Evolutionary conservation across 768 basidiomycete species (phyloP), one percentile per base, ranked within the genome.

Genomic region (Boletus rubropictus): DNA sequence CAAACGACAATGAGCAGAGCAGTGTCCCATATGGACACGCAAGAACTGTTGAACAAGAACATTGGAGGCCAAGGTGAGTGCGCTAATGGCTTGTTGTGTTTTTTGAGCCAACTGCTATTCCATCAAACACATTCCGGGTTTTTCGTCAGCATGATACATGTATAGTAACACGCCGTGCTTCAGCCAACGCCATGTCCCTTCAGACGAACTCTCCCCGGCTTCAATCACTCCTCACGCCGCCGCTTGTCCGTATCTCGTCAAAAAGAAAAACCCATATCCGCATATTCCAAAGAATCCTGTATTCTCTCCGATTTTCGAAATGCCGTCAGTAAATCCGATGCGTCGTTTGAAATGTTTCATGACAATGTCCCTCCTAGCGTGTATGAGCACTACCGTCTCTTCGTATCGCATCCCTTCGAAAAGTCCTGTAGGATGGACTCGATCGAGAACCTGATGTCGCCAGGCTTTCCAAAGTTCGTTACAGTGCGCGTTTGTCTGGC

Each of bases 201-300:
- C n/a, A n/a, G n/a, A n/a, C n/a, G n/a, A n/a, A n/a, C n/a, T n/a
- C n/a, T n/a, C n/a, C n/a, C n/a, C n/a, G n/a, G n/a, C n/a, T n/a
- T n/a, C n/a, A n/a, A n/a, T n/a, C n/a, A n/a, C n/a, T n/a, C n/a
- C n/a, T n/a, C n/a, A n/a, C n/a, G n/a, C n/a, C n/a, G n/a, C 50
- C 59, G 46, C 60, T 61, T 28, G n/a, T n/a, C 54, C 54, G 12
- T 54, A 61, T 24, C 54, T 61, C 42, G 52, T 54, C 39, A 41
- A 54, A 18, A 51, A 53, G 7, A 53, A 8, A 61, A 61, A 29
- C 51, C 57, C 7, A 33, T 36, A 25, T 55, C 60, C 4, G 45
- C 46, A 0, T 59, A 46, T 40, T 61, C 59, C 17, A 50, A 52
- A 15, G 42, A 56, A 34, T 45, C 57, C 14, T 32, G 39, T 1